Conservation (phyloP, 2,329 filamentous ascomycete genomes). For the Colletotrichum liaoningense region DNA sequence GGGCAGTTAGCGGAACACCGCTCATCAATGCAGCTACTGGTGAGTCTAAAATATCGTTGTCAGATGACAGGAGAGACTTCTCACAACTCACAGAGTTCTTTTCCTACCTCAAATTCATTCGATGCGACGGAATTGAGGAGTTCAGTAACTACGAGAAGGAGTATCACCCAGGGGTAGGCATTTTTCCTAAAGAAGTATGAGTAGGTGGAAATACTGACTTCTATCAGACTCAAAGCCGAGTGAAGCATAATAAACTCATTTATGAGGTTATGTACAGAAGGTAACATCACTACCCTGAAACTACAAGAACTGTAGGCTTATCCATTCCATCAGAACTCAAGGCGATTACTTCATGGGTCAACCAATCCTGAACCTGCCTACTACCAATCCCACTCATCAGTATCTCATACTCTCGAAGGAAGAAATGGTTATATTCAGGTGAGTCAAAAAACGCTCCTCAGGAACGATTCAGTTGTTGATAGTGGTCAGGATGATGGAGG, state of each 20-base stretch:
- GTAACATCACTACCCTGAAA: background rate
- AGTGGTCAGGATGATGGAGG: background rate
- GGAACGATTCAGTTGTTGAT: background rate
- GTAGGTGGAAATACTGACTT: slow-evolving; percentile 18
- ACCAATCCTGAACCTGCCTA: slow-evolving; percentile 41
- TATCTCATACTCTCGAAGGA: slow-evolving; percentile 40
- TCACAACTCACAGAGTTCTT: slow-evolving; percentile 43
- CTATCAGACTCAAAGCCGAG: background rate
- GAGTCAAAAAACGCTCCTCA: background rate
- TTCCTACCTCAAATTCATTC: slow-evolving; percentile 48
- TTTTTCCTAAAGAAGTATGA: background rate
- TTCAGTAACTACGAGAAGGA: slow-evolving; percentile 20
- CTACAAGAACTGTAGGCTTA: background rate
- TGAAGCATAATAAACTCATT: slow-evolving; percentile 9
- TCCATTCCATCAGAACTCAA: slow-evolving; percentile 37
- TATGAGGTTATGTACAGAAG: slow-evolving; percentile 21
- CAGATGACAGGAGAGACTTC: background rate
- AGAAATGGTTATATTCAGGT: slow-evolving; percentile 43
- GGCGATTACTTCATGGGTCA: slow-evolving; percentile 43
- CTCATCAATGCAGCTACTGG: slow-evolving; percentile 46
- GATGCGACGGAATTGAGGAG: slow-evolving; percentile 24
- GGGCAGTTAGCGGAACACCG: slow-evolving; percentile 51
- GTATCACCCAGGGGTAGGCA: slow-evolving; percentile 32
- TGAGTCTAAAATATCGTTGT: slow-evolving; percentile 24
- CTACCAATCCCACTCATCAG: slow-evolving; percentile 34